A percentile compares a stretch with the other conserved stretches of the same genome.
Conservation (phyloP, 768 basidiomycete species). For the Pisolithus albus region DNA sequence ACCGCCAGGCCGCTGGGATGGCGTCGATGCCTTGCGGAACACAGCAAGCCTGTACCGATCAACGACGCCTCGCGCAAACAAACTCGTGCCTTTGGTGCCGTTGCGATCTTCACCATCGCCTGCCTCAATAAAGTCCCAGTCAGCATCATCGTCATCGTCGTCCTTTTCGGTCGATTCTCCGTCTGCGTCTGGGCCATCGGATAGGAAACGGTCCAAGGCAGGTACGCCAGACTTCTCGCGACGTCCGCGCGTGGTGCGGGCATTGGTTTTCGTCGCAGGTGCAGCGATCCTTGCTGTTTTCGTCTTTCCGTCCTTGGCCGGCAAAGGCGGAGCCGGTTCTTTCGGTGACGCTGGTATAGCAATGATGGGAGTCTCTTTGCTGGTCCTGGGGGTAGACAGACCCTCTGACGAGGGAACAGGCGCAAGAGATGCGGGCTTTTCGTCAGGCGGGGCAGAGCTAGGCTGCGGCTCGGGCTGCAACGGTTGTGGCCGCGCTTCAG, state of each 20-base stretch:
- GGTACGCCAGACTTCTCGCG: constrained; percentile 80
- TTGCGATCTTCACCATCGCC: constrained; percentile 80
- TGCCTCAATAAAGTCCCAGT: constrained; percentile 87
- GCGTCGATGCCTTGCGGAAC: constrained; percentile 76
- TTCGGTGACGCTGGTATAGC: constrained; percentile 7
- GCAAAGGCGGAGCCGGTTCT: constrained; percentile 22
- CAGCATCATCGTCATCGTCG: constrained; percentile 76
- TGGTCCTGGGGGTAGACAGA: constrained; percentile 9
- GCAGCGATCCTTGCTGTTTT: constrained; percentile 17
- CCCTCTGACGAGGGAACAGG: constrained; percentile 10
- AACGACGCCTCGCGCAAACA: constrained; percentile 88
- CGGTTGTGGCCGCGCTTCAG: constrained; percentile 51
- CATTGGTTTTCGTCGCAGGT: constrained; percentile 9
- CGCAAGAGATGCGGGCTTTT: constrained; percentile 8
- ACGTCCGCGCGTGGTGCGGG: constrained; percentile 36
- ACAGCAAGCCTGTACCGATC: constrained; percentile 82
- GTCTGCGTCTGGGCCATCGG: constrained; percentile 41
- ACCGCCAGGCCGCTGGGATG: constrained; percentile 39
- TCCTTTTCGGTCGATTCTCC: constrained; percentile 35
- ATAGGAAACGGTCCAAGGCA: constrained; percentile 68
- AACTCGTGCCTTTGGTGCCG: constrained; percentile 68
- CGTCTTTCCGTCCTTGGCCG: constrained; percentile 28
- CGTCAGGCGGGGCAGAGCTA: constrained; percentile 10
- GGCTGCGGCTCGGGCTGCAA: constrained; percentile 25
- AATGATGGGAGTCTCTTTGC: constrained; percentile 8